A percentile compares a stretch with the other conserved stretches of the same genome.
phyloP scores from a whole-genome alignment of 2,329 filamentous ascomycete species.

The Ascochyta lentis region DNA sequence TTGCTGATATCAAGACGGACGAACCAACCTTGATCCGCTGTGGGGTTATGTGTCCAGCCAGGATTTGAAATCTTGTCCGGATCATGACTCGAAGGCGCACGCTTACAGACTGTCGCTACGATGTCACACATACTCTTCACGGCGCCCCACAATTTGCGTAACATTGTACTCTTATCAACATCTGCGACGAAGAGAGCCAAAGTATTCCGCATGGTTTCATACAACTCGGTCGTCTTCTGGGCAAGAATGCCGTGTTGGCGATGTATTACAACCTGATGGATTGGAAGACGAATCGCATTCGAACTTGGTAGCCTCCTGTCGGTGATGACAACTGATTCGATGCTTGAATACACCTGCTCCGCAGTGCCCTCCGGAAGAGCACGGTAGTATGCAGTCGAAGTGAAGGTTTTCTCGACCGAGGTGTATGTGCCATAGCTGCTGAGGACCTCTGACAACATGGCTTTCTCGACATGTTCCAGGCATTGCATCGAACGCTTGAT shows the following conservation, averaged over 20 bases:
- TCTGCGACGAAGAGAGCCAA: constrained; percentile 33
- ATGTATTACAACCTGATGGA: constrained; percentile 27
- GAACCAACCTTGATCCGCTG: constrained; percentile 20
- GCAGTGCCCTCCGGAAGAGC: constrained; percentile 24
- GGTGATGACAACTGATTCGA: not conserved
- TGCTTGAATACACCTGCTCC: constrained; percentile 6
- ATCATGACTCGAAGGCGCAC: constrained; percentile 7
- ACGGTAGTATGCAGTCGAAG: constrained; percentile 35
- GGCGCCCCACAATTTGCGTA: constrained; percentile 39
- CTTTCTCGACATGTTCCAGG: constrained; percentile 35
- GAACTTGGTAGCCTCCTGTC: not conserved
- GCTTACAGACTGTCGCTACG: constrained; percentile 3
- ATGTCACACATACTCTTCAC: constrained; percentile 25
- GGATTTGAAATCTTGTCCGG: constrained; percentile 15
- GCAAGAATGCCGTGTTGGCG: constrained; percentile 22
- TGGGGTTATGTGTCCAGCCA: constrained; percentile 14
- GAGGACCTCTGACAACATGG: constrained; percentile 27
- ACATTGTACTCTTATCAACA: constrained; percentile 23
- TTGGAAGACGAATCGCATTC: not conserved
- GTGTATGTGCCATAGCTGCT: constrained; percentile 5
- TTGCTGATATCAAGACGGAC: constrained; percentile 19
- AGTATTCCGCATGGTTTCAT: constrained; percentile 22
- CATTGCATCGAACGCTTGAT: constrained; percentile 11
- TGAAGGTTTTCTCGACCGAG: constrained; percentile 32
- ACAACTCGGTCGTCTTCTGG: constrained; percentile 17